phyloP scores from a whole-genome alignment of 257 asterid genomes.

The Henckelia pumila region DNA sequence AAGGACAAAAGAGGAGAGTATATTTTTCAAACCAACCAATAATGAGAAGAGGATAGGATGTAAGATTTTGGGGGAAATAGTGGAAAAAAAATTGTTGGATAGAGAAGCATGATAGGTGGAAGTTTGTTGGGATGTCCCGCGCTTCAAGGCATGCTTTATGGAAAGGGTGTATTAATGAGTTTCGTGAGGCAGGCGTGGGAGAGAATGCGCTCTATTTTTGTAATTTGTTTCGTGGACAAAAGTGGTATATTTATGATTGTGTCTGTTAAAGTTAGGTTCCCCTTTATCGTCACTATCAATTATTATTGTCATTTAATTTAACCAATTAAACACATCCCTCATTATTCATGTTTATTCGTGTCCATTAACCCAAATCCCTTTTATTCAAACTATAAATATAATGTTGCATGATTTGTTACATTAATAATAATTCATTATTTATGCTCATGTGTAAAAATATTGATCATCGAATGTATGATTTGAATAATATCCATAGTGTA shows the following conservation, averaged over 20 bases:
- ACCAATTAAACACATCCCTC: slow-evolving; percentile 54
- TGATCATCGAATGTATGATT: no score
- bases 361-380: slow-evolving; percentile 8
- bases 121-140: slow-evolving; percentile 49
- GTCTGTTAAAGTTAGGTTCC: slow-evolving; percentile 55
- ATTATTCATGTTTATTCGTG: slow-evolving; percentile 37
- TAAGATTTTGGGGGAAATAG: not conserved
- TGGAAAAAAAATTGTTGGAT: slow-evolving; percentile 6
- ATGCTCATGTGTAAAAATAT: no score
- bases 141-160: slow-evolving; percentile 59
- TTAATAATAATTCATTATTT: no score
- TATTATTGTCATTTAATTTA: slow-evolving; percentile 46
- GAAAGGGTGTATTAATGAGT: slow-evolving; percentile 11
- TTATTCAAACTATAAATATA: no score
- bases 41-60: not conserved
- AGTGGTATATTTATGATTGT: slow-evolving; percentile 43
- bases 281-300: slow-evolving; percentile 48
- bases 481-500: no score
- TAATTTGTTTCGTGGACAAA: slow-evolving; percentile 34
- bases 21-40: not conserved
- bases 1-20: no score
- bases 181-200: slow-evolving; percentile 11
- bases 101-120: slow-evolving; percentile 35
- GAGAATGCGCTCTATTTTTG: not conserved
- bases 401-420: no score